Evolutionary conservation across 2,329 filamentous ascomycete species (phyloP), one percentile per base, ranked within the genome.

Genomic region (Microdochium trichocladiopsis): DNA sequence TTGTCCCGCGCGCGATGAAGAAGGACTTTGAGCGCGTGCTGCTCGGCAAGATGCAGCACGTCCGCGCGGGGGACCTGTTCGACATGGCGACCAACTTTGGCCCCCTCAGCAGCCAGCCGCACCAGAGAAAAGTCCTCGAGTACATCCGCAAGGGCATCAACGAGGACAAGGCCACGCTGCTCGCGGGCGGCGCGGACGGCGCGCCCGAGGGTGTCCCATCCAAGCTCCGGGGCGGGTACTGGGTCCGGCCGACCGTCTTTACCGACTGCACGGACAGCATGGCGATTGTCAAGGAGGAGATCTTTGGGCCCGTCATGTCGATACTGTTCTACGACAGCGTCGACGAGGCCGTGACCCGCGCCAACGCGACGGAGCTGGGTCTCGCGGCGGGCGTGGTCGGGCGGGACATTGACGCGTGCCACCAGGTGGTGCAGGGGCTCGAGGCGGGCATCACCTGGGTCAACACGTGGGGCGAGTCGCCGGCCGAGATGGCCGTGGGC

Each of bases 391-490:
- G 90, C 21, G 87, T 95, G 1, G 93, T 95, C 59, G 89, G 88
- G 1, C 81, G 80, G 53, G 82, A 95, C 58, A 69, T 95, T 50
- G 86, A 88, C 60, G 65, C 78, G 48, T 90, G 88, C 52, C 89
- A 95, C 62, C 74, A 80, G 45, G 80, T 93, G 1, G 76, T 93
- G 43, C 77, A 80, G 23, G 77, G 82, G 62, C 72, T 95, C 4
- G 79, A 95, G 64, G 90, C 90, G 0, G 90, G 90, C 31, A 95
- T 95, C 62, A 95, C 89, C 1, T 95, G 90, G 90, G 78, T 95
- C 50, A 95, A 95, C 67, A 91, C 88, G 0, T 95, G 91, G 91
- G 90, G 91, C n/a, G 90, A 95, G 72, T 86, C 81, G 49, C 90
- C 90, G 0, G 89, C 91, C 0, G 90, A 95, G 74, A 95, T 95